Percentiles rank a stretch among this genome's conserved stretches.
phyloP scores from a whole-genome alignment of 176 grass and related monocot genomes.

The Miscanthus lutarioriparius region DNA sequence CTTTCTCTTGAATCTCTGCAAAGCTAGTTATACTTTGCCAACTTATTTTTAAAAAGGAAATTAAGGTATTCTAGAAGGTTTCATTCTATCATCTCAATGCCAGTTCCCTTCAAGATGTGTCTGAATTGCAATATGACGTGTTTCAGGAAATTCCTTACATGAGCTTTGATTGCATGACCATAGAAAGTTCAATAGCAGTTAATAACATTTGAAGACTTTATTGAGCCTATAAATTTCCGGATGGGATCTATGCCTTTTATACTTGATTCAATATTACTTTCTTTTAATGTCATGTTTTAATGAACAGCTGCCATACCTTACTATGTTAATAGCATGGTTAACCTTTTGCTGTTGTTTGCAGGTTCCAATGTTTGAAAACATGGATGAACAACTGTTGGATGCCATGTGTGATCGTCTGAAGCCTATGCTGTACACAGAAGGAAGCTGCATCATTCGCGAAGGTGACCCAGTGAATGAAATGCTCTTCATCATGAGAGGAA shows the following conservation, averaged over 20 bases:
- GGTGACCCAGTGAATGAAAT: constrained; percentile 94
- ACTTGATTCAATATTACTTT: not conserved
- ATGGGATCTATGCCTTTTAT: not conserved
- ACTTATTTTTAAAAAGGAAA: not conserved
- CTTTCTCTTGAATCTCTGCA: not conserved
- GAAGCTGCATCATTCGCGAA: constrained; percentile 77
- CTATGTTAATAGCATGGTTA: not conserved
- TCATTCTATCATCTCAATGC: not conserved
- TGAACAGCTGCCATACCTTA: not conserved
- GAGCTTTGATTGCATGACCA: not conserved
- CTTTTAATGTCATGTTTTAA: not conserved
- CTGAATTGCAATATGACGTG: not conserved
- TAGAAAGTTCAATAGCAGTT: not conserved
- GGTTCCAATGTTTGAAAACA: constrained; percentile 97
- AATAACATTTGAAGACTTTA: not conserved
- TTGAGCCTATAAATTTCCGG: not conserved
- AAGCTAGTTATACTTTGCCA: not conserved
- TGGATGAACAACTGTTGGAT: constrained; percentile 91
- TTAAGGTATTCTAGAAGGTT: constrained; percentile 11
- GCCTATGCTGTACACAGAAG: constrained; percentile 80
- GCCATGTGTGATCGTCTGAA: constrained; percentile 88
- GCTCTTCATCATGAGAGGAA: constrained; percentile 95
- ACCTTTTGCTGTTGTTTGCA: constrained; percentile 20
- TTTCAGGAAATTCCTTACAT: not conserved
- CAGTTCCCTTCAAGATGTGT: not conserved